Base-by-base conservation (phyloP, 2,329 filamentous ascomycete species). In the Sphaerulina populicola region DNA sequence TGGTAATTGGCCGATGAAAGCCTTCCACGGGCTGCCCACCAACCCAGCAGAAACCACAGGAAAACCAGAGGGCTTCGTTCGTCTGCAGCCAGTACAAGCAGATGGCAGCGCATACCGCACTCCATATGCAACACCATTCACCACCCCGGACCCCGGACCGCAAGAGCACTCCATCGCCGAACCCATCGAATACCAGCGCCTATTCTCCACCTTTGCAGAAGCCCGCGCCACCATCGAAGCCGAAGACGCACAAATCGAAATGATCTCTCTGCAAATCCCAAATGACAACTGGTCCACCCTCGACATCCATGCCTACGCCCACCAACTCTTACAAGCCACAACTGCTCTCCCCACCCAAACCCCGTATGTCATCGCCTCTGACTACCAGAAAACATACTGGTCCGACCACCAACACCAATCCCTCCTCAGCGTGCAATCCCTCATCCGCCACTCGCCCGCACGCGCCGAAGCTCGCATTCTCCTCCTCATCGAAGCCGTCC, bases 391-490 rank as follows among this genome's bases (percentile, higher is more conserved):
- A 1, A 23, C 29, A 10, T 58, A 58, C 42, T 56, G 49, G 39
- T 39, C 38, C 40, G 41, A 51, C 5, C 53, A 56, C 21, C 56
- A 58, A 30, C 29, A 8, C 4, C 51, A 18, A 40, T 21, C 23
- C 3, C 53, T 51, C 23, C n/a, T 7, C 18, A 18, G 21, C 42
- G 48, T 58, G 12, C 12, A 39, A 8, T 18, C 36, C 21, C 29
- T n/a, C 1, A 40, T 54, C 27, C 3, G 11, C 3, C 11, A 10
- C 10, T 15, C 36, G 8, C 48, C 53, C 4, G 31, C 12, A 1
- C 9, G 42, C 12, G 46, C 42, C 18, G 56, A 58, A 54, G 56
- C 56, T 3, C 51, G 51, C 5, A 33, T 44, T n/a, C 33, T 58
- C n/a, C 6, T 58, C 9, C 14, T 49, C 27, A 30, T 58, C 11